A percentile compares a stretch with the other conserved stretches of the same genome.
Evolutionary conservation across 768 basidiomycete species (phyloP).

Genomic region (Tubosaeta sp.): DNA sequence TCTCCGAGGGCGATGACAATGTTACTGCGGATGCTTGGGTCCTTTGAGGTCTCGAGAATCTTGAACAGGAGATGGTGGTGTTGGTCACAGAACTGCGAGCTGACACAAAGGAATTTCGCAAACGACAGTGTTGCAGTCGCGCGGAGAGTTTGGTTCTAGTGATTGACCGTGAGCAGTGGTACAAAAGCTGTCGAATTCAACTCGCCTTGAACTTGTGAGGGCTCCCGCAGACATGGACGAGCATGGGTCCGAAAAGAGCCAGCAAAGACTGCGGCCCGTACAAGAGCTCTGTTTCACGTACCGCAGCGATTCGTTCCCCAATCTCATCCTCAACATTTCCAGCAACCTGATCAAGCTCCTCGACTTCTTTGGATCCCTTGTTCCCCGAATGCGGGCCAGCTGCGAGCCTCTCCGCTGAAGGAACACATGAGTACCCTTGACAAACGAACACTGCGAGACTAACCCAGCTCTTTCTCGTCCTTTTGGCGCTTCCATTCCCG

Average conservation of each 20-base stretch:
- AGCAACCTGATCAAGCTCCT: slow-evolving; percentile 95
- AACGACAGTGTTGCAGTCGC: slow-evolving; percentile 85
- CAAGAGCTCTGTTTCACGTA: slow-evolving; percentile 84
- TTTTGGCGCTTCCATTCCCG: slow-evolving; percentile 96
- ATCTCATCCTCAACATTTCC: slow-evolving; percentile 99
- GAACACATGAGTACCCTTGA: neutral
- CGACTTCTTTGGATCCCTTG: slow-evolving; percentile 52
- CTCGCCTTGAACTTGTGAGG: slow-evolving; percentile 86
- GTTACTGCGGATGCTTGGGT: slow-evolving; percentile 88
- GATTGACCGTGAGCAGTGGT: slow-evolving; percentile 4
- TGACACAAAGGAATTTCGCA: slow-evolving; percentile 96
- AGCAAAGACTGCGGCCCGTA: slow-evolving; percentile 81
- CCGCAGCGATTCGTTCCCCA: slow-evolving; percentile 80
- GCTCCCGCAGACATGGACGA: slow-evolving; percentile 86
- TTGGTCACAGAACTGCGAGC: slow-evolving; percentile 88
- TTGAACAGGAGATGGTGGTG: slow-evolving; percentile 89
- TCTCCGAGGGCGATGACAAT: slow-evolving; percentile 98
- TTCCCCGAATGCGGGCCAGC: slow-evolving; percentile 34
- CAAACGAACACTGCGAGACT: slow-evolving; percentile 17
- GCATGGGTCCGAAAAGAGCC: slow-evolving; percentile 82
- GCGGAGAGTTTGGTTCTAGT: slow-evolving; percentile 79
- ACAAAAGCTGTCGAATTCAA: neutral
- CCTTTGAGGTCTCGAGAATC: slow-evolving; percentile 87
- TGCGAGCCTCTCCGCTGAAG: slow-evolving; percentile 57
- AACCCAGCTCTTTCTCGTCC: slow-evolving; percentile 80